phyloP scores from a whole-genome alignment of 2,329 filamentous ascomycete genomes.

The Epicoccum sorghinum region DNA sequence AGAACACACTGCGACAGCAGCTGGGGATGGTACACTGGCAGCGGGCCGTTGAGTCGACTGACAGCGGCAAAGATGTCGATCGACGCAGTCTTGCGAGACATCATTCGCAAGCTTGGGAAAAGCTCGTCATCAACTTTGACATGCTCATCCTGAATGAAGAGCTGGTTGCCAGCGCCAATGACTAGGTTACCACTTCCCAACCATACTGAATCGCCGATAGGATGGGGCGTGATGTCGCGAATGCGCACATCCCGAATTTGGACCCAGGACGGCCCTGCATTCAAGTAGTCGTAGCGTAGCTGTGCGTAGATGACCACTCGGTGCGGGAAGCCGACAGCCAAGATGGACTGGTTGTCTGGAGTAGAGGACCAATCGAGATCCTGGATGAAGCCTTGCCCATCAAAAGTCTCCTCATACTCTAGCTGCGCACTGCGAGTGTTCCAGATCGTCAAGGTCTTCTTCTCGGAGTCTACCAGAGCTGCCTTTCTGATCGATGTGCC shows the following conservation, averaged over 20 bases:
- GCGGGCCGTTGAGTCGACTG: slow-evolving; percentile 80
- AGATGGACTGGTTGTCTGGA: slow-evolving; percentile 83
- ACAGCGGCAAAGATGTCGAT: slow-evolving; percentile 82
- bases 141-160: slow-evolving; percentile 83
- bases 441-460: slow-evolving; percentile 86
- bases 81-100: slow-evolving; percentile 55
- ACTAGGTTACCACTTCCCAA: slow-evolving; percentile 82
- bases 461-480: slow-evolving; percentile 75
- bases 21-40: slow-evolving; percentile 92
- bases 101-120: slow-evolving; percentile 60
- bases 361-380: slow-evolving; percentile 96
- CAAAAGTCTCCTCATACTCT: slow-evolving; percentile 79
- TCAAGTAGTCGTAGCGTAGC: slow-evolving; percentile 89
- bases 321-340: slow-evolving; percentile 92
- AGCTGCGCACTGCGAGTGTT: slow-evolving; percentile 81
- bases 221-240: slow-evolving; percentile 81
- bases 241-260: slow-evolving; percentile 82
- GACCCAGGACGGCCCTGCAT: slow-evolving; percentile 88
- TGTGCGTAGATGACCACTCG: slow-evolving; percentile 82
- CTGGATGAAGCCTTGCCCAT: slow-evolving; percentile 74
- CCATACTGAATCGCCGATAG: slow-evolving; percentile 94
- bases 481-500: slow-evolving; percentile 87
- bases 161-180: slow-evolving; percentile 87
- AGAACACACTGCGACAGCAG: slow-evolving; percentile 87
- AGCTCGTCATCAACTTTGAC: slow-evolving; percentile 69